These are phyloP conservation scores for Oryza brachyantha DNA, from an alignment of 176 grass and related monocot genomes.

Conservation along the genomic window DNA sequence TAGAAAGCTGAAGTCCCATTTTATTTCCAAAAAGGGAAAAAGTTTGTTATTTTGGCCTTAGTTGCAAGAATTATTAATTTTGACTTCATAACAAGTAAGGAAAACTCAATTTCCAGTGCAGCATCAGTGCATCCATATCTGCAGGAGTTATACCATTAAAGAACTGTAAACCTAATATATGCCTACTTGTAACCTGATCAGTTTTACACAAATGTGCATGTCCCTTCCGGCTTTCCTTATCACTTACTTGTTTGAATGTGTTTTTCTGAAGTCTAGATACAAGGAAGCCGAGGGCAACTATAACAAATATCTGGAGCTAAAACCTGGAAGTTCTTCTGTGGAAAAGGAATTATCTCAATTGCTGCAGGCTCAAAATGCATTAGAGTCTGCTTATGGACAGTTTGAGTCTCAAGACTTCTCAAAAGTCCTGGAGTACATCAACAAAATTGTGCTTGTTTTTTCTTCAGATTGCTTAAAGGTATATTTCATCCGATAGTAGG, in stretches of 20 bases:
- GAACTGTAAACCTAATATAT: neutral
- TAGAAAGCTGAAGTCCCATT: neutral
- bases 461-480: conserved; percentile 91
- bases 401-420: conserved; percentile 73
- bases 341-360: conserved; percentile 91
- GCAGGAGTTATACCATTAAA: neutral
- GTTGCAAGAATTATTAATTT: neutral
- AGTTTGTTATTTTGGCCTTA: neutral
- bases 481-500: neutral
- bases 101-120: neutral
- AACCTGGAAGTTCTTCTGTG: conserved; percentile 50
- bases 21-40: neutral
- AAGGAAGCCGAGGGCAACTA: conserved; percentile 73
- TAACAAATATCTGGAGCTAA: conserved; percentile 69
- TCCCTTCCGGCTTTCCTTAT: neutral
- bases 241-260: conserved; percentile 17
- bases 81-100: neutral
- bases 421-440: conserved; percentile 87
- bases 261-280: conserved; percentile 43
- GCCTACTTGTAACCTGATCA: neutral
- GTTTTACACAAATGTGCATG: neutral
- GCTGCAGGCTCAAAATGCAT: conserved; percentile 70
- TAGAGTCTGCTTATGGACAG: conserved; percentile 66
- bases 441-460: conserved; percentile 91
- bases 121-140: neutral